Evolutionary conservation across 2,329 filamentous ascomycete species (phyloP).

Genomic region (Acrocalymma vagum): DNA sequence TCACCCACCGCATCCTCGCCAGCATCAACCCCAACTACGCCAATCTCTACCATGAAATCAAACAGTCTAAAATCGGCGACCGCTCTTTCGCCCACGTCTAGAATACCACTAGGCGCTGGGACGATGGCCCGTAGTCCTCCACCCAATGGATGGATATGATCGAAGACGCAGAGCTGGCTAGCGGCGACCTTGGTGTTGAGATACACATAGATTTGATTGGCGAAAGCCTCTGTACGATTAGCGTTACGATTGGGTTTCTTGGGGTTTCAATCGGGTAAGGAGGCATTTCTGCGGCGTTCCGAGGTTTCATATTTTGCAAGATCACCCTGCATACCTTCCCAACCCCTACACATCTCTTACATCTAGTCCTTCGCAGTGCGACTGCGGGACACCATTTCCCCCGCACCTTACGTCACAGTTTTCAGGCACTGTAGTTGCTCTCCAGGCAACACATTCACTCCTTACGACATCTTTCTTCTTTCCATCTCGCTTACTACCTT

Average conservation of each 20-base stretch:
- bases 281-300: constrained; percentile 22
- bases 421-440: neutral
- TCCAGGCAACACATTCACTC: neutral
- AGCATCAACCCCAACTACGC: constrained; percentile 21
- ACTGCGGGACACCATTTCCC: too few species aligned
- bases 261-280: too few species aligned
- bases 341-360: neutral
- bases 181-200: constrained; percentile 1
- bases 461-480: constrained; percentile 3
- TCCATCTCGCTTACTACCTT: constrained; percentile 7
- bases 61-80: constrained; percentile 20
- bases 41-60: constrained; percentile 14
- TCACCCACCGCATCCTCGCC: constrained; percentile 23
- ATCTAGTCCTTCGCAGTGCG: neutral
- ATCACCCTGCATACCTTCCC: constrained; percentile 1
- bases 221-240: constrained; percentile 32
- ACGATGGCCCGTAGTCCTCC: constrained; percentile 46
- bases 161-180: neutral
- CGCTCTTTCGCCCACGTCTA: constrained; percentile 37
- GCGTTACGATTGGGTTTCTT: too few species aligned
- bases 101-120: constrained; percentile 44
- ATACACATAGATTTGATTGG: constrained; percentile 26
- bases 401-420: neutral
- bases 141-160: constrained; percentile 45
- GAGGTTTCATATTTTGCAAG: constrained; percentile 20